These are phyloP conservation scores for Emergomyces pasteurianus DNA, from an alignment of 2,329 filamentous ascomycete species.

Conservation along the genomic window DNA sequence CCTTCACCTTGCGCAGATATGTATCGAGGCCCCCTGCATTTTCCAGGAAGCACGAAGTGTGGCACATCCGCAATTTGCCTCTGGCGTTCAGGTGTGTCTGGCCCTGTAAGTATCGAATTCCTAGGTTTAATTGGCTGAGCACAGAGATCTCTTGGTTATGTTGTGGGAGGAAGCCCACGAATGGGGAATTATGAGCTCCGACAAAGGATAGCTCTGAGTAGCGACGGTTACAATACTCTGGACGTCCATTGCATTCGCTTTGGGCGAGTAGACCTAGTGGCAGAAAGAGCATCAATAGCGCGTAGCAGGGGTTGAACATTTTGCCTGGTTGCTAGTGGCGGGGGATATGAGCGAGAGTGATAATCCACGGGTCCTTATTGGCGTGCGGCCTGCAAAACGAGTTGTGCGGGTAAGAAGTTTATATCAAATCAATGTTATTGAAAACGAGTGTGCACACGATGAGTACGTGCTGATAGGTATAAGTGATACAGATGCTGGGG, in stretches of 20 bases:
- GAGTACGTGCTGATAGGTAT: neutral
- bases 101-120: conserved; percentile 52
- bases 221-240: conserved; percentile 42
- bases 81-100: conserved; percentile 45
- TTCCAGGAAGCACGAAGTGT: conserved; percentile 49
- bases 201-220: conserved; percentile 52
- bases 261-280: conserved; percentile 4
- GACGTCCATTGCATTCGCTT: conserved; percentile 44
- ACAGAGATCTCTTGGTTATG: conserved; percentile 52
- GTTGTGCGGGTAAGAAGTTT: neutral
- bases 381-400: neutral
- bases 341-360: neutral
- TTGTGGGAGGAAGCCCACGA: conserved; percentile 43
- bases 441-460: neutral
- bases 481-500: neutral
- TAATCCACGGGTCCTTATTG: neutral
- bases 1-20: conserved; percentile 47
- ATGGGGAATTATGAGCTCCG: conserved; percentile 55
- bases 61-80: conserved; percentile 49
- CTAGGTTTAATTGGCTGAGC: conserved; percentile 46
- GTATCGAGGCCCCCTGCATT: conserved; percentile 45
- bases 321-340: neutral
- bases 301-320: conserved; percentile 1
- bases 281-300: conserved; percentile 3
- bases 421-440: neutral